Conservation (phyloP, 169 alveolate species). For the Cryptosporidium bovis region DNA sequence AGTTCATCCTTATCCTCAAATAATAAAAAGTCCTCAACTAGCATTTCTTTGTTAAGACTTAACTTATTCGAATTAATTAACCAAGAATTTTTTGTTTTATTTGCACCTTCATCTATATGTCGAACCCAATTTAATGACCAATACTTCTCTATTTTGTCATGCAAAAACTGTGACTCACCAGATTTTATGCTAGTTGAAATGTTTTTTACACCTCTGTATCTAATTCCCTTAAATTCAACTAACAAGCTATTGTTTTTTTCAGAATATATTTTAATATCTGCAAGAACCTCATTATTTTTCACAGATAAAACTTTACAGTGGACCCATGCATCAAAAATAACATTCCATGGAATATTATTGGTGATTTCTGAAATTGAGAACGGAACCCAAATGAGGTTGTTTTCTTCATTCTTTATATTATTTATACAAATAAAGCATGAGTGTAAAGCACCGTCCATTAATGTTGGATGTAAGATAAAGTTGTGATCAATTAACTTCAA, state of each 20-base stretch:
- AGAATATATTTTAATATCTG: conserved; percentile 21
- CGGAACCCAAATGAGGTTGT: conserved; percentile 51
- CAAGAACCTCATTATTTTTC: conserved; percentile 13
- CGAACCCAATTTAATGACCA: conserved; percentile 32
- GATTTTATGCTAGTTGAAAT: neutral
- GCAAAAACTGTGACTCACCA: neutral
- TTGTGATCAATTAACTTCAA: conserved; percentile 11
- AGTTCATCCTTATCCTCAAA: neutral
- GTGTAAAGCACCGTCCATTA: conserved; percentile 63
- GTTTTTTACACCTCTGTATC: conserved; percentile 27
- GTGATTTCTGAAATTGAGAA: conserved; percentile 37
- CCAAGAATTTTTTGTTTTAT: conserved; percentile 18
- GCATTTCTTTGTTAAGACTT: neutral
- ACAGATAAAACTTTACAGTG: conserved; percentile 24
- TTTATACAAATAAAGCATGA: conserved; percentile 33
- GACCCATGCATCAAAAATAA: conserved; percentile 54
- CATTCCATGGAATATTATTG: neutral
- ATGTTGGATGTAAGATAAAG: conserved; percentile 45
- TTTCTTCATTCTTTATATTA: neutral
- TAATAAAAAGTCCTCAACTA: neutral
- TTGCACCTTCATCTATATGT: neutral
- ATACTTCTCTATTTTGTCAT: conserved; percentile 2
- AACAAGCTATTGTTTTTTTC: neutral
- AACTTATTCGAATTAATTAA: conserved; percentile 2
- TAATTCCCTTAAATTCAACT: conserved; percentile 23